phyloP scores from a whole-genome alignment of 2,329 filamentous ascomycete species.

The Camillea tinctor region DNA sequence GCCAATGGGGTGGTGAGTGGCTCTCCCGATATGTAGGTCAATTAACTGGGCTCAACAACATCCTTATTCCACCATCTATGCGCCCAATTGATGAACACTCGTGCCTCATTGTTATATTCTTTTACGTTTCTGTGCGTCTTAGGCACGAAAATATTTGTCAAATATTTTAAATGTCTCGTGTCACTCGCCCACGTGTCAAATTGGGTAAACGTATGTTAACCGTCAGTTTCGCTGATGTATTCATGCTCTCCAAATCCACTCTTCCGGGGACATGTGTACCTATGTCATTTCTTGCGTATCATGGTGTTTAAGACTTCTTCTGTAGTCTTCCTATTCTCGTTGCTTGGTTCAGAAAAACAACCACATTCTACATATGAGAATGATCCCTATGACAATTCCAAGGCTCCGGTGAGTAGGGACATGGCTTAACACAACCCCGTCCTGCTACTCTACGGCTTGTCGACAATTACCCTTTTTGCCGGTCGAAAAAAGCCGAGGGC shows the following conservation, averaged over 20 bases:
- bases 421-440: conserved; percentile 3
- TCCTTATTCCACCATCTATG: conserved; percentile 25
- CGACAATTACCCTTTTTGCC: conserved; percentile 16
- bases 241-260: neutral
- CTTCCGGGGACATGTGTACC: neutral
- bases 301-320: neutral
- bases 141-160: conserved; percentile 23
- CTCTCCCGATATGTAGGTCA: conserved; percentile 19
- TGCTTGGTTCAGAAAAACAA: neutral
- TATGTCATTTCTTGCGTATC: neutral
- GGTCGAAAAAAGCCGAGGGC: conserved; percentile 6
- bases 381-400: conserved; percentile 8
- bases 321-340: neutral
- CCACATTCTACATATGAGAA: neutral
- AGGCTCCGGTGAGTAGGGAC: conserved; percentile 14
- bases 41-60: conserved; percentile 20
- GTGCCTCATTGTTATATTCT: conserved; percentile 20
- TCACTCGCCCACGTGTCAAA: conserved; percentile 22
- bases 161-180: conserved; percentile 14
- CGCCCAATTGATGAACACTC: conserved; percentile 26
- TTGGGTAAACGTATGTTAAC: conserved; percentile 11
- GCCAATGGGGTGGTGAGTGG: conserved; percentile 18
- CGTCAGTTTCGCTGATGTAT: conserved; percentile 6
- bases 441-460: conserved; percentile 1
- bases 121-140: conserved; percentile 18